Conservation (phyloP, 768 basidiomycete species). For the Panellus pusillus region DNA sequence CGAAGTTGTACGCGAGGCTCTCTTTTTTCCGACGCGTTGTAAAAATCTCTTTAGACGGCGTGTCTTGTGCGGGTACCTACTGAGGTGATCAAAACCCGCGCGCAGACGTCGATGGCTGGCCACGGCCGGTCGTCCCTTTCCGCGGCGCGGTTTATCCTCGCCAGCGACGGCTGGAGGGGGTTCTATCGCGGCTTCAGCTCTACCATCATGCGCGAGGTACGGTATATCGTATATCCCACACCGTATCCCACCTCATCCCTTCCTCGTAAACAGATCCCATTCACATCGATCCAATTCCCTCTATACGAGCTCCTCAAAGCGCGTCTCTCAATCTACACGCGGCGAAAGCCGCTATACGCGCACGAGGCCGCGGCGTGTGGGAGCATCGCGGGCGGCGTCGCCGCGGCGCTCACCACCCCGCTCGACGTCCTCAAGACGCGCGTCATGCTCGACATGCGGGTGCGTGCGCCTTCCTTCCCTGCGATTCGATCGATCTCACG, state of each 20-base stretch:
- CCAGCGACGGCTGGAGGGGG: constrained; percentile 66
- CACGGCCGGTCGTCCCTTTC: constrained; percentile 58
- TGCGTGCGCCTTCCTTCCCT: constrained; percentile 33
- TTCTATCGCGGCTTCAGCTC: constrained; percentile 88
- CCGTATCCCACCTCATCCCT: constrained; percentile 24
- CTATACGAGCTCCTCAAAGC: constrained; percentile 78
- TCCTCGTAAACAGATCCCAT: constrained; percentile 72
- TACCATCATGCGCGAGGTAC: constrained; percentile 70
- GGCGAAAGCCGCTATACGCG: constrained; percentile 58
- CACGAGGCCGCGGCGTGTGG: constrained; percentile 88
- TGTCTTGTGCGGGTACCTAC: constrained; percentile 94
- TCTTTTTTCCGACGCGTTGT: too few relatives aligned
- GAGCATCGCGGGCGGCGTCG: constrained; percentile 85
- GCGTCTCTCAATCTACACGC: constrained; percentile 52
- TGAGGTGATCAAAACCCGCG: constrained; percentile 93
- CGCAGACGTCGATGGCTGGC: constrained; percentile 80
- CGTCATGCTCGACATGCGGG: constrained; percentile 91
- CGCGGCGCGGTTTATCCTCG: constrained; percentile 55
- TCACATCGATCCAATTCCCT: constrained; percentile 50
- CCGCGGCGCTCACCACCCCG: constrained; percentile 90
- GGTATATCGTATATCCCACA: background rate
- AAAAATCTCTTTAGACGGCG: constrained; percentile 56
- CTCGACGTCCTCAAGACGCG: constrained; percentile 96
- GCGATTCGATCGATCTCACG: too few relatives aligned
- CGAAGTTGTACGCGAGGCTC: constrained; percentile 48